Evolutionary conservation across 2,329 filamentous ascomycete genomes (phyloP).

Genomic region (Juglanconis sp.): DNA sequence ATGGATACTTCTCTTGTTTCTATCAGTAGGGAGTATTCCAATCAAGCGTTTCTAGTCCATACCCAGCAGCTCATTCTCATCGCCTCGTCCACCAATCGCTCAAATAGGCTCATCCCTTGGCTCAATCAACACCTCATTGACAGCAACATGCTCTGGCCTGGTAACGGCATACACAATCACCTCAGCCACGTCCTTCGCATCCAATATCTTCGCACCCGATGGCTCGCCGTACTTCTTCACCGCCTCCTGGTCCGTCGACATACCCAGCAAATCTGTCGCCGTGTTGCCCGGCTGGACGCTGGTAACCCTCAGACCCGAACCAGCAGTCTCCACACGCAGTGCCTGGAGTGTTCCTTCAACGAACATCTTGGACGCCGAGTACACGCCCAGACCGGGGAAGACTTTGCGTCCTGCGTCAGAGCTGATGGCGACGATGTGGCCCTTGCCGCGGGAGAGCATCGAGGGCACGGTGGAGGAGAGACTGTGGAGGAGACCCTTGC

Average conservation of each 20-base stretch:
- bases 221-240: slow-evolving; percentile 77
- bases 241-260: slow-evolving; percentile 74
- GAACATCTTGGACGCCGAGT: slow-evolving; percentile 82
- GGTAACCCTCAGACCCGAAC: slow-evolving; percentile 69
- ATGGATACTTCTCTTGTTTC: too few relatives aligned
- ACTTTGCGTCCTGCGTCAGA: slow-evolving; percentile 80
- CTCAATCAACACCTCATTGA: slow-evolving; percentile 79
- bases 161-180: slow-evolving; percentile 72
- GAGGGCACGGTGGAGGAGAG: slow-evolving; percentile 65
- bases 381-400: slow-evolving; percentile 77
- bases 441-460: slow-evolving; percentile 67
- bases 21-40: neutral
- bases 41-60: neutral
- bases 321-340: slow-evolving; percentile 72
- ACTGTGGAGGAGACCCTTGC: slow-evolving; percentile 75
- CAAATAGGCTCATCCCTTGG: slow-evolving; percentile 72
- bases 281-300: slow-evolving; percentile 76
- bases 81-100: neutral
- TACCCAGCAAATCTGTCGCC: slow-evolving; percentile 67
- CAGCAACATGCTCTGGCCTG: slow-evolving; percentile 71
- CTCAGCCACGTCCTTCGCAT: slow-evolving; percentile 67
- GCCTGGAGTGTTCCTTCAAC: slow-evolving; percentile 77
- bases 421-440: slow-evolving; percentile 78
- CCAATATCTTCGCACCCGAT: slow-evolving; percentile 70
- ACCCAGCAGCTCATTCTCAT: neutral